A percentile compares a stretch with the other conserved stretches of the same genome.
Evolutionary conservation across 306 rosid species (phyloP).

Genomic region (Cucurbita argyrosperma): DNA sequence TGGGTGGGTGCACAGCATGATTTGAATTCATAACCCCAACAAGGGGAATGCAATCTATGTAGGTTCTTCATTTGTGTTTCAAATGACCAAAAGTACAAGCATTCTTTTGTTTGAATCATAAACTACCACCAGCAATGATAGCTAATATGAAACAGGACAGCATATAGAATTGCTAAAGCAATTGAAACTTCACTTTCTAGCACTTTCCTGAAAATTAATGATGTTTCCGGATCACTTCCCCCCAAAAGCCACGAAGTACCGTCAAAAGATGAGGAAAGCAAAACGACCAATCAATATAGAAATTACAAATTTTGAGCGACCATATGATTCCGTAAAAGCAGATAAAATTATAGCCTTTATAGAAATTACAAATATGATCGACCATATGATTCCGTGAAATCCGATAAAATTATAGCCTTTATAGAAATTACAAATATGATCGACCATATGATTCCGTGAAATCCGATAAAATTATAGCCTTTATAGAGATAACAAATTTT

Average conservation of each 20-base stretch:
- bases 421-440: not conserved
- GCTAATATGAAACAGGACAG: not conserved
- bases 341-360: not conserved
- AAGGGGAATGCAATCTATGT: not conserved
- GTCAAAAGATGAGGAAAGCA: not conserved
- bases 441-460: not conserved
- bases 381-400: not conserved
- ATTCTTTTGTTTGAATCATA: not conserved
- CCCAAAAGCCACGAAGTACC: not conserved
- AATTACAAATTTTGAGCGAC: not conserved
- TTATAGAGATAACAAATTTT: not conserved
- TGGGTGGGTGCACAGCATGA: not conserved
- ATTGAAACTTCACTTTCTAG: not conserved
- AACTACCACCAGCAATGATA: not conserved
- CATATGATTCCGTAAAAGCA: not conserved
- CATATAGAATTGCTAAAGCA: not conserved
- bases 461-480: not conserved
- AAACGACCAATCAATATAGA: not conserved
- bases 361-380: not conserved
- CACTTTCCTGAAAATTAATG: conserved; percentile 1
- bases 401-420: not conserved
- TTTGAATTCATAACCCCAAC: not conserved
- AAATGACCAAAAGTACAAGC: not conserved
- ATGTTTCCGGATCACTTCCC: not conserved
- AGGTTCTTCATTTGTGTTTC: not conserved